Percentiles rank a stretch among this genome's conserved stretches.
These are phyloP conservation scores for Glaciozyma antarctica DNA, from an alignment of 768 basidiomycete species.

Conservation along the genomic window DNA sequence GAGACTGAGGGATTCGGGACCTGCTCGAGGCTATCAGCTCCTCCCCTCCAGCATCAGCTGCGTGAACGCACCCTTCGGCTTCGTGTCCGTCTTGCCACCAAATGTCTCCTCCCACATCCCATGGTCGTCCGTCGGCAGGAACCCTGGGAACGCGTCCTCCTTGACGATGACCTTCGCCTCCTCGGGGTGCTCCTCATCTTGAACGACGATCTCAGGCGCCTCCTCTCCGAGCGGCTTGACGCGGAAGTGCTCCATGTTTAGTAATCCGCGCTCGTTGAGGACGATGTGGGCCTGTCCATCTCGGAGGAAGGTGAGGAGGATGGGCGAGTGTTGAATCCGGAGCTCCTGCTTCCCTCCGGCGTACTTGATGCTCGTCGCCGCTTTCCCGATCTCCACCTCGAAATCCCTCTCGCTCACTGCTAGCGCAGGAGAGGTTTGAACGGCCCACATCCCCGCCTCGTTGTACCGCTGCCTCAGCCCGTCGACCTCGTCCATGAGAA, in stretches of 20 bases:
- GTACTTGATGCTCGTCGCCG: constrained; percentile 45
- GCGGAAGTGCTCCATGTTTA: constrained; percentile 96
- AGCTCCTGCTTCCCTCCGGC: constrained; percentile 38
- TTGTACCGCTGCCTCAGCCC: constrained; percentile 77
- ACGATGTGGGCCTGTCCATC: constrained; percentile 75
- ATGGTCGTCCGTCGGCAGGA: constrained; percentile 71
- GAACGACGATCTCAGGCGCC: constrained; percentile 38
- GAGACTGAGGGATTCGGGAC: constrained; percentile 84
- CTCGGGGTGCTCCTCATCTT: constrained; percentile 46
- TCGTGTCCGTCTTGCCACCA: constrained; percentile 76
- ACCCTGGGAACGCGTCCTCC: constrained; percentile 33
- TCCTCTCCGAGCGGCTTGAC: constrained; percentile 48
- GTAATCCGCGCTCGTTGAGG: constrained; percentile 74
- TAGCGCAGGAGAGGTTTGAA: constrained; percentile 61
- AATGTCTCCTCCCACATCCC: constrained; percentile 86
- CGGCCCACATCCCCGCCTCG: constrained; percentile 81
- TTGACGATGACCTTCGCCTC: constrained; percentile 35
- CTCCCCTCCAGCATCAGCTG: neutral
- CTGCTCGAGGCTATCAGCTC: constrained; percentile 43
- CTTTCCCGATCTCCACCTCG: constrained; percentile 38
- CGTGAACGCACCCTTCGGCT: constrained; percentile 70
- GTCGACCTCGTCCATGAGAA: constrained; percentile 80
- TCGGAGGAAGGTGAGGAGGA: constrained; percentile 62
- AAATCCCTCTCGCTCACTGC: constrained; percentile 17
- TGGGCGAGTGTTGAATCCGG: constrained; percentile 58